phyloP scores from a whole-genome alignment of 202 grass and related monocot genomes.

The Schoenoplectus tabernaemontani region DNA sequence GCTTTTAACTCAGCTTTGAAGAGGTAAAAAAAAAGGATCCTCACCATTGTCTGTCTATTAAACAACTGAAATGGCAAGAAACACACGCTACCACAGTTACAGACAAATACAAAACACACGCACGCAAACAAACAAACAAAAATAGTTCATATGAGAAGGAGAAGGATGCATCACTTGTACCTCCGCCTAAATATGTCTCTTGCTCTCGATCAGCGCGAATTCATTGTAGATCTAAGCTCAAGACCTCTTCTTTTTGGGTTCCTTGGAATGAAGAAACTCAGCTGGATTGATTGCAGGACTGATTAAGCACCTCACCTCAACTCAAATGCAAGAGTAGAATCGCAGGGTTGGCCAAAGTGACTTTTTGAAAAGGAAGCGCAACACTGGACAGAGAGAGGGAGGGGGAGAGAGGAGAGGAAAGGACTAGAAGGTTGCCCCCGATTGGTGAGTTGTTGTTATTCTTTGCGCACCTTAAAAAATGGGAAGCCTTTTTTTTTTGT shows the following conservation, averaged over 20 bases:
- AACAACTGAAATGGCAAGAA: no score
- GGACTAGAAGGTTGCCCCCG: conserved; percentile 3
- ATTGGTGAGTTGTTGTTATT: conserved; percentile 6
- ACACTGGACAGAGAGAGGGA: background rate
- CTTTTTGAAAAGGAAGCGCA: background rate
- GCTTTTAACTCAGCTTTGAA: background rate
- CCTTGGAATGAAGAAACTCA: background rate
- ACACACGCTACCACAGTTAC: no score
- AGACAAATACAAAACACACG: background rate
- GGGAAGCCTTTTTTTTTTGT: background rate
- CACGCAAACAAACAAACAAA: background rate
- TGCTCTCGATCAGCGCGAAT: conserved; percentile 2
- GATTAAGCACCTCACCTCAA: no score
- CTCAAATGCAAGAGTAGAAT: background rate
- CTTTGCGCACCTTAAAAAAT: conserved; percentile 27
- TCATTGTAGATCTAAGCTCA: conserved; percentile 11
- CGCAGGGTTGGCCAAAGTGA: background rate
- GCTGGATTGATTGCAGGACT: background rate
- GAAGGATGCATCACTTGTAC: background rate
- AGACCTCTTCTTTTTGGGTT: background rate
- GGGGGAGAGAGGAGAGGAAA: background rate
- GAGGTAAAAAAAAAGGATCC: background rate
- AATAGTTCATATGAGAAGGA: background rate
- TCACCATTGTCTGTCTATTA: background rate
- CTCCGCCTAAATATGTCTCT: background rate